These are phyloP conservation scores for Ostreobium quekettii DNA, from an alignment of 139 green algal genomes.

Conservation along the genomic window DNA sequence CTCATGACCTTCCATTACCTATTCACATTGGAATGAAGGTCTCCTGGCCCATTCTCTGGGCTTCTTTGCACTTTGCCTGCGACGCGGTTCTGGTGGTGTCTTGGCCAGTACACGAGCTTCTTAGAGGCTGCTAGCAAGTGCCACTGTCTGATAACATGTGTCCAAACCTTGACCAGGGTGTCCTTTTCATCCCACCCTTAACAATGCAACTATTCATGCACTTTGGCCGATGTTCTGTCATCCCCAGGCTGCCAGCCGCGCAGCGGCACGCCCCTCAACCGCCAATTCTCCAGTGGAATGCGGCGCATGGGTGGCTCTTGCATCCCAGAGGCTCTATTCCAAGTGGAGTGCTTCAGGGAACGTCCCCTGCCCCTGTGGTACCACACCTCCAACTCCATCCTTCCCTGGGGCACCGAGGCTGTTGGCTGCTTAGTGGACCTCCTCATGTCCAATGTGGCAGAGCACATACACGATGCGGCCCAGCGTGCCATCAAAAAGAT, in stretches of 20 bases:
- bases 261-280: background rate
- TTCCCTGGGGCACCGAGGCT: slow-evolving; percentile 15
- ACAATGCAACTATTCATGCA: background rate
- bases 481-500: slow-evolving; percentile 15
- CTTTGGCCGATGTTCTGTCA: background rate
- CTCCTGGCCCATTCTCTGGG: no score
- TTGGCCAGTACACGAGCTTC: no score
- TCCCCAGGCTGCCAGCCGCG: background rate
- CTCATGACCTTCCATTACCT: no score
- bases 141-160: no score
- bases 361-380: slow-evolving; percentile 12
- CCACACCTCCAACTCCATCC: slow-evolving; percentile 4
- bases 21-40: no score
- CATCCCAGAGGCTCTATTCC: background rate
- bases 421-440: slow-evolving; percentile 13
- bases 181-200: no score
- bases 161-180: no score
- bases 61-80: no score
- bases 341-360: background rate
- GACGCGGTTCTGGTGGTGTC: no score
- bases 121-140: no score
- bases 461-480: slow-evolving; percentile 4
- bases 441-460: background rate
- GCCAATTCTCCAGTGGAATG: background rate
- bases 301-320: background rate